phyloP scores from a whole-genome alignment of 768 basidiomycete genomes.

The Hygrophoropsis aurantiaca region DNA sequence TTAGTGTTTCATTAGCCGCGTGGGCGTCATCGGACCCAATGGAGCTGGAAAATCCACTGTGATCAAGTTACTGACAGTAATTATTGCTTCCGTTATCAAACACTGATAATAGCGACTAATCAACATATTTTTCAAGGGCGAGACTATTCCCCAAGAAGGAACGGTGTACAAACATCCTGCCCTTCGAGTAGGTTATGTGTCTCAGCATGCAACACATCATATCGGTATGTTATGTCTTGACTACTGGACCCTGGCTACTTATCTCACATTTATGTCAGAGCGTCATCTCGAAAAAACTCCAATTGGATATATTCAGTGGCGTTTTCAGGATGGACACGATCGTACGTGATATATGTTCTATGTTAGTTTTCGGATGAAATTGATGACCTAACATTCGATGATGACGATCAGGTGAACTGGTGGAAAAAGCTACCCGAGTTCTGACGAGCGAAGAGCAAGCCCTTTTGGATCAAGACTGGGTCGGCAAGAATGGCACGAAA shows the following conservation, averaged over 20 bases:
- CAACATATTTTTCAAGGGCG: conserved; percentile 55
- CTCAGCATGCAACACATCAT: conserved; percentile 97
- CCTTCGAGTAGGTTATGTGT: conserved; percentile 93
- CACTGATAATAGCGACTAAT: conserved; percentile 6
- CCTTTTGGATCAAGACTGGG: conserved; percentile 80
- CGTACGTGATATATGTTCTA: conserved; percentile 53
- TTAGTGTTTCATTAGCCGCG: conserved; percentile 57
- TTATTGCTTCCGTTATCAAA: conserved; percentile 21
- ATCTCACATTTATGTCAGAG: conserved; percentile 45
- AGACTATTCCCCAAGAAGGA: conserved; percentile 88
- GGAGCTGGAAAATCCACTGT: conserved; percentile 96
- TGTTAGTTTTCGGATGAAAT: conserved; percentile 9
- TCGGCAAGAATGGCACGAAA: conserved; percentile 87
- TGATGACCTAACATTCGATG: conserved; percentile 11
- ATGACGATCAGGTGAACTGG: conserved; percentile 63
- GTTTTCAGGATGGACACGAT: conserved; percentile 98
- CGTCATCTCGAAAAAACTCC: conserved; percentile 96
- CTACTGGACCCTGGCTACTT: conserved; percentile 10
- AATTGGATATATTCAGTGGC: conserved; percentile 97
- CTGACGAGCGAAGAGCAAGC: conserved; percentile 84
- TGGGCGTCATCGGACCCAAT: conserved; percentile 90
- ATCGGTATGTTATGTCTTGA: conserved; percentile 52
- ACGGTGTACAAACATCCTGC: conserved; percentile 93
- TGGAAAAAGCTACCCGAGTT: conserved; percentile 91
- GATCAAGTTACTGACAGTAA: conserved; percentile 87